Evolutionary conservation across 768 basidiomycete genomes (phyloP).

Genomic region (Mycena haematopus): DNA sequence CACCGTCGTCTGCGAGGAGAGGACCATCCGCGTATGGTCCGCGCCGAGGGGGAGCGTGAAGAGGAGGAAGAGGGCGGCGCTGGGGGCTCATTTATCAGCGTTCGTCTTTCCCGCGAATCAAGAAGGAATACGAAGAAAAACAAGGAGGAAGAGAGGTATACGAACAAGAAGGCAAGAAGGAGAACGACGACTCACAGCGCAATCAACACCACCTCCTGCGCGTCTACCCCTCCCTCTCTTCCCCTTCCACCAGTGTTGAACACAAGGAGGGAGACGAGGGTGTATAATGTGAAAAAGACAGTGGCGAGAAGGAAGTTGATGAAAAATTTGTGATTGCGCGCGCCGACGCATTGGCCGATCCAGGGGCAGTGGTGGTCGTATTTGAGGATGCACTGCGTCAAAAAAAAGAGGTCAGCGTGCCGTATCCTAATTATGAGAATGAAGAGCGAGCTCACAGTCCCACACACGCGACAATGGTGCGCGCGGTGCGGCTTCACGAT

Average conservation of each 20-base stretch:
- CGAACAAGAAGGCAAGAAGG: no score
- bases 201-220: slow-evolving; percentile 76
- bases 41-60: slow-evolving; percentile 67
- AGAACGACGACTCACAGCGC: slow-evolving; percentile 60
- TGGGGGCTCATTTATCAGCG: no score
- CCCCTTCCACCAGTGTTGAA: no score
- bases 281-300: not conserved
- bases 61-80: slow-evolving; percentile 71
- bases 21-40: slow-evolving; percentile 67
- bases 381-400: slow-evolving; percentile 73
- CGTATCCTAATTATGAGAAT: no score
- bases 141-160: no score
- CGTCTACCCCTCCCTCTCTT: slow-evolving; percentile 49
- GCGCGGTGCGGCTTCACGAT: slow-evolving; percentile 76
- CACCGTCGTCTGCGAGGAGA: slow-evolving; percentile 76
- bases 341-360: slow-evolving; percentile 96
- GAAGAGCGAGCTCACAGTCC: slow-evolving; percentile 41
- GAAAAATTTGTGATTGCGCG: slow-evolving; percentile 92
- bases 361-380: slow-evolving; percentile 94
- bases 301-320: slow-evolving; percentile 78
- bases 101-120: no score
- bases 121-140: no score
- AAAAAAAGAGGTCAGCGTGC: no score
- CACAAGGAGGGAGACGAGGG: no score
- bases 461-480: slow-evolving; percentile 85